phyloP scores from a whole-genome alignment of 495 filamentous ascomycete genomes.

The Talaromyces trachyspermus region DNA sequence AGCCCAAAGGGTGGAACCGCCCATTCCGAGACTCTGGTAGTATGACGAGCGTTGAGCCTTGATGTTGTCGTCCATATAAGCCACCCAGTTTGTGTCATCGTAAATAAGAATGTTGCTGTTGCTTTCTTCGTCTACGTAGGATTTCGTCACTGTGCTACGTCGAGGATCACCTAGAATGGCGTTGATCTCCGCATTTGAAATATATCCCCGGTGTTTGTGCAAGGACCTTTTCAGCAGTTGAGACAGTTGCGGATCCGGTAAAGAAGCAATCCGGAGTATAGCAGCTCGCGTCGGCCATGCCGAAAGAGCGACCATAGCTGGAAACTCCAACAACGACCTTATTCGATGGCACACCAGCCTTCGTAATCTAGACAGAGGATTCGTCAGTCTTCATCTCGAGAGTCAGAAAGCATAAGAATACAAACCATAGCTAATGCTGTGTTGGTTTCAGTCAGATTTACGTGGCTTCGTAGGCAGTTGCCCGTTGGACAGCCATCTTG shows the following conservation, averaged over 20 bases:
- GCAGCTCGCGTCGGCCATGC: slow-evolving; percentile 23
- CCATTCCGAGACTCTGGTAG: slow-evolving; percentile 20
- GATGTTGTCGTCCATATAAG: slow-evolving; percentile 28
- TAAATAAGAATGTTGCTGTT: slow-evolving; percentile 32
- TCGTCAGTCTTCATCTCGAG: slow-evolving; percentile 23
- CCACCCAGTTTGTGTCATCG: slow-evolving; percentile 28
- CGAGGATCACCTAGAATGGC: neutral
- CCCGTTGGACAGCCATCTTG: slow-evolving; percentile 15
- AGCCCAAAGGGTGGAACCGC: slow-evolving; percentile 33
- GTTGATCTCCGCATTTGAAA: slow-evolving; percentile 15
- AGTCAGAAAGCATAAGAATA: slow-evolving; percentile 20
- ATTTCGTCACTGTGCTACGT: slow-evolving; percentile 5
- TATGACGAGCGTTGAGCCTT: slow-evolving; percentile 11
- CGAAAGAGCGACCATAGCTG: slow-evolving; percentile 33
- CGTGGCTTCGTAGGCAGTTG: slow-evolving; percentile 33
- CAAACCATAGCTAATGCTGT: slow-evolving; percentile 27
- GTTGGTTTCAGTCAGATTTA: slow-evolving; percentile 34
- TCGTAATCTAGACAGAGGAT: slow-evolving; percentile 30
- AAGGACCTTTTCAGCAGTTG: slow-evolving; percentile 10
- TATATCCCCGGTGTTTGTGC: slow-evolving; percentile 22
- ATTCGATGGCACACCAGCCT: slow-evolving; percentile 35
- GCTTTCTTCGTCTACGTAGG: slow-evolving; percentile 12
- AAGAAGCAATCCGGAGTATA: slow-evolving; percentile 18
- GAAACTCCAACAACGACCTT: slow-evolving; percentile 33
- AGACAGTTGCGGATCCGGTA: slow-evolving; percentile 22